Conservation (phyloP, 2,329 filamentous ascomycete genomes). For the Colletotrichum sp. region DNA sequence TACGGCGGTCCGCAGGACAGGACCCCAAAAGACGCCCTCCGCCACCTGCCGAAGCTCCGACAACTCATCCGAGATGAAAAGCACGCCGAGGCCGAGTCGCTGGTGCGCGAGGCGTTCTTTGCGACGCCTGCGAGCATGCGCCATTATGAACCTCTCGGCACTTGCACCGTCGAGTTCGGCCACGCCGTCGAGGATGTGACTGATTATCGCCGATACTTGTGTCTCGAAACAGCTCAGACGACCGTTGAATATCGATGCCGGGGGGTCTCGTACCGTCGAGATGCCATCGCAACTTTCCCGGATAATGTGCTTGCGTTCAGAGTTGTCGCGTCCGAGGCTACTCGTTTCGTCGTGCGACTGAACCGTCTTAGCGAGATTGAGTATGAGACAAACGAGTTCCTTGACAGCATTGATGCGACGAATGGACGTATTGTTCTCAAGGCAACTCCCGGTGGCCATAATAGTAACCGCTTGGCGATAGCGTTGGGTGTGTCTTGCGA, state of each 20-base stretch:
- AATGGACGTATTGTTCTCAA: slow-evolving; percentile 36
- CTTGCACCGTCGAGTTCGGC: slow-evolving; percentile 43
- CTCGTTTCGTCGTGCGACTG: slow-evolving; percentile 30
- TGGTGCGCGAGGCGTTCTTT: slow-evolving; percentile 40
- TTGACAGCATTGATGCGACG: slow-evolving; percentile 36
- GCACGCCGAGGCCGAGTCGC: slow-evolving; percentile 21
- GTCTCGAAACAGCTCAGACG: slow-evolving; percentile 11
- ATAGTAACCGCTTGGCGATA: slow-evolving; percentile 36
- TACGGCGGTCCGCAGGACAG: slow-evolving; percentile 44
- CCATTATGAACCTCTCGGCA: slow-evolving; percentile 48
- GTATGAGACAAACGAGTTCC: slow-evolving; percentile 47
- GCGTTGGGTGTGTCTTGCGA: slow-evolving; percentile 31
- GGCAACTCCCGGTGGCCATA: slow-evolving; percentile 39
- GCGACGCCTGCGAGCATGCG: slow-evolving; percentile 49
- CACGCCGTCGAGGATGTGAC: slow-evolving; percentile 27
- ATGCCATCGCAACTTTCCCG: slow-evolving; percentile 27
- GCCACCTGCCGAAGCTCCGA: slow-evolving; percentile 38
- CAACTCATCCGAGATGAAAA: slow-evolving; percentile 38
- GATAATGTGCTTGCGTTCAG: slow-evolving; percentile 25
- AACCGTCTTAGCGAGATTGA: slow-evolving; percentile 44
- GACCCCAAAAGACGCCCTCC: slow-evolving; percentile 36
- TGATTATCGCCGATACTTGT: slow-evolving; percentile 20
- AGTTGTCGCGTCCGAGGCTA: slow-evolving; percentile 19
- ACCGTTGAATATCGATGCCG: slow-evolving; percentile 13
- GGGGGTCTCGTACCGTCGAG: slow-evolving; percentile 25